A percentile compares a stretch with the other conserved stretches of the same genome.
These are phyloP conservation scores for Xylaria sp. DNA, from an alignment of 2,329 filamentous ascomycete species.

Conservation along the genomic window DNA sequence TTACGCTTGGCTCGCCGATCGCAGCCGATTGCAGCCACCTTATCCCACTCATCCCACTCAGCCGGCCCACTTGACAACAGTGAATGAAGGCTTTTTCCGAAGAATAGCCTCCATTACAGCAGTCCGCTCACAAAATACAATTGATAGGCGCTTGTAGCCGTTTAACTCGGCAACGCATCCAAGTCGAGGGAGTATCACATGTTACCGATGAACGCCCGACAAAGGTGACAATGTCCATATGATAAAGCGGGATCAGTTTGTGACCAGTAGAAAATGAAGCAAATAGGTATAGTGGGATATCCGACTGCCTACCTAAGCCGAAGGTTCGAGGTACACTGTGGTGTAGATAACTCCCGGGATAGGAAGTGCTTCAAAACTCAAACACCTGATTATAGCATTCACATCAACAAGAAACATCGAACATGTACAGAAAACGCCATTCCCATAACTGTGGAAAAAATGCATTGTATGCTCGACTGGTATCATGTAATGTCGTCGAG, in stretches of 20 bases:
- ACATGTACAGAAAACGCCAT: neutral
- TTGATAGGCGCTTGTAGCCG: neutral
- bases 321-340: neutral
- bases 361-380: neutral
- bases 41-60: slow-evolving; percentile 7
- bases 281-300: neutral
- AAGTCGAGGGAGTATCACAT: neutral
- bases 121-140: neutral
- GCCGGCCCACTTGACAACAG: neutral
- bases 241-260: neutral
- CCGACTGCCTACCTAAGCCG: neutral
- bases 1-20: slow-evolving; percentile 4
- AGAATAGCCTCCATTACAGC: slow-evolving; percentile 27
- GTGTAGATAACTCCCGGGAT: neutral
- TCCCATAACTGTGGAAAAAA: neutral
- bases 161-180: neutral
- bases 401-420: neutral
- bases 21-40: slow-evolving; percentile 3
- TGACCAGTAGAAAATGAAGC: neutral
- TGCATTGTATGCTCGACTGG: neutral
- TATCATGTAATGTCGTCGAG: slow-evolving; percentile 3
- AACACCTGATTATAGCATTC: neutral
- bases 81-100: slow-evolving; percentile 12
- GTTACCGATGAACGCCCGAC: neutral
- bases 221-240: neutral